A percentile compares a stretch with the other conserved stretches of the same genome.
phyloP scores from a whole-genome alignment of 2,329 filamentous ascomycete genomes.

The Stemphylium lycopersici region DNA sequence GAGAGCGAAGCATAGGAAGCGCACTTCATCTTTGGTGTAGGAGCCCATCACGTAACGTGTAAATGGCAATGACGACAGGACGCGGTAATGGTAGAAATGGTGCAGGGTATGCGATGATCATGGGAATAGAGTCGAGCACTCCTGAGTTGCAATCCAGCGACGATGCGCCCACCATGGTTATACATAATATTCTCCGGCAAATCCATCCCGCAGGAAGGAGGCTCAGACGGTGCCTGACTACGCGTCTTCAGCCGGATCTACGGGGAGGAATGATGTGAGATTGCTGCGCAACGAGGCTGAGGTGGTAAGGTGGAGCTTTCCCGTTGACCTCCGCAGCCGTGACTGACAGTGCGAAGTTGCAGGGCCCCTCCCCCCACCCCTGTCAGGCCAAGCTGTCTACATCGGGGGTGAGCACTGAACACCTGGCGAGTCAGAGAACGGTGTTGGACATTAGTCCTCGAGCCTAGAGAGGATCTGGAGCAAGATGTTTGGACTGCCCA shows the following conservation, averaged over 20 bases:
- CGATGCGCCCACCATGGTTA: background rate
- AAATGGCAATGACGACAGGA: constrained; percentile 33
- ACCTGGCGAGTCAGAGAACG: constrained; percentile 27
- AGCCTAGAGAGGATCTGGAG: background rate
- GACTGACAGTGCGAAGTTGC: constrained; percentile 8
- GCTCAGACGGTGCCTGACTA: constrained; percentile 3
- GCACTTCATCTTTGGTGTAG: constrained; percentile 25
- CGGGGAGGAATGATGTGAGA: constrained; percentile 3
- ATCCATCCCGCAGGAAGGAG: background rate
- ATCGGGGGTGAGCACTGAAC: constrained; percentile 29
- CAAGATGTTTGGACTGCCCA: constrained; percentile 7
- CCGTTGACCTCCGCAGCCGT: constrained; percentile 21
- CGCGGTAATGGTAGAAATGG: constrained; percentile 22
- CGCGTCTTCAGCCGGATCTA: background rate
- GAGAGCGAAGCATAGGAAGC: constrained; percentile 37
- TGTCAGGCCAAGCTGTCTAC: constrained; percentile 21
- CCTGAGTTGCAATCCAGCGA: background rate
- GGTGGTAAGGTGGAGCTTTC: constrained; percentile 13
- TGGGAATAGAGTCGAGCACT: constrained; percentile 1
- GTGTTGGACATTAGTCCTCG: constrained; percentile 1
- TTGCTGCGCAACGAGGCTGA: constrained; percentile 15
- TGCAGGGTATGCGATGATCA: constrained; percentile 18
- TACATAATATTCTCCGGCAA: background rate
- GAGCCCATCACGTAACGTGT: constrained; percentile 23
- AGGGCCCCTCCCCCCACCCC: constrained; percentile 25